phyloP scores from a whole-genome alignment of 2,329 filamentous ascomycete genomes.

The Fusarium subtropicale region DNA sequence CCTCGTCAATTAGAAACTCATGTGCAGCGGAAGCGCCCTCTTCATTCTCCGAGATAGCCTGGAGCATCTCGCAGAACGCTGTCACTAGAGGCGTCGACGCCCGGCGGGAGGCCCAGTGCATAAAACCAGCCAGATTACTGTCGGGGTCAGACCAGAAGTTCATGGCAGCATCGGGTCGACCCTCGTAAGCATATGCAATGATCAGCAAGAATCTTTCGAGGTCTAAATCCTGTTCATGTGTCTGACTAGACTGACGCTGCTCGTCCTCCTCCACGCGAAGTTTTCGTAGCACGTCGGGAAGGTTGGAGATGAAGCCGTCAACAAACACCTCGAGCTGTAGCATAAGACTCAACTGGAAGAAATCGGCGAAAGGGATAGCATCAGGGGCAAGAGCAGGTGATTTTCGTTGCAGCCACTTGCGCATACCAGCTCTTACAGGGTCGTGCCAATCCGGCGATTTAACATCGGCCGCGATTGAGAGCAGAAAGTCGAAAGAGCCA shows the following conservation, averaged over 20 bases:
- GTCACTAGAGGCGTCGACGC: constrained; percentile 96
- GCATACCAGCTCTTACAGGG: constrained; percentile 83
- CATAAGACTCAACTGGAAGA: constrained; percentile 80
- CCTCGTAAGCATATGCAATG: constrained; percentile 91
- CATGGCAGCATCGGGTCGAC: constrained; percentile 83
- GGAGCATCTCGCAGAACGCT: constrained; percentile 96
- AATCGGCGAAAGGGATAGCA: constrained; percentile 73
- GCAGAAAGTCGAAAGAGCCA: constrained; percentile 90
- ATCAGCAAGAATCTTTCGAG: constrained; percentile 92
- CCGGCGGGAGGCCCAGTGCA: constrained; percentile 95
- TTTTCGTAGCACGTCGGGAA: constrained; percentile 90
- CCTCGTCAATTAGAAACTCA: constrained; percentile 89
- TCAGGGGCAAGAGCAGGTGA: constrained; percentile 77
- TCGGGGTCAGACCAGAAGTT: constrained; percentile 94
- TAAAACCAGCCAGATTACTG: constrained; percentile 91
- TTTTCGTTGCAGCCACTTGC: constrained; percentile 85
- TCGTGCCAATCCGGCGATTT: constrained; percentile 88
- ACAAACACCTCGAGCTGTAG: constrained; percentile 87
- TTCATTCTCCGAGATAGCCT: constrained; percentile 84
- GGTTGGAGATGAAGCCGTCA: constrained; percentile 93
- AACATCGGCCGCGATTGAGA: constrained; percentile 85
- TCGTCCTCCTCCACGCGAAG: constrained; percentile 91
- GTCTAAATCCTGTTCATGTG: constrained; percentile 75
- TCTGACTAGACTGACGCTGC: constrained; percentile 75
- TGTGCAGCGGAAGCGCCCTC: constrained; percentile 88